phyloP scores from a whole-genome alignment of 148 eudicot species.

The Fagopyrum esculentum region DNA sequence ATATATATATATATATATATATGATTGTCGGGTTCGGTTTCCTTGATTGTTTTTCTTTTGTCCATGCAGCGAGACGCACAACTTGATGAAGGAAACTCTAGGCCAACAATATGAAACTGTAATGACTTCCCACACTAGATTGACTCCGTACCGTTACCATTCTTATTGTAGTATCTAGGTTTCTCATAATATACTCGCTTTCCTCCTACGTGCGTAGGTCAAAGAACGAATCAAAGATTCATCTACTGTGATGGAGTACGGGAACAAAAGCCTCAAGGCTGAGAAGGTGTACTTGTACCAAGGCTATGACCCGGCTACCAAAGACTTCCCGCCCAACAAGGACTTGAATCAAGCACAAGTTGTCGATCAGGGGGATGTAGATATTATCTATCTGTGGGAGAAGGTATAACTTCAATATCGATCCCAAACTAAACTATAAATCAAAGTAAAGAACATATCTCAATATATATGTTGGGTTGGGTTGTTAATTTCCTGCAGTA shows the following conservation, averaged over 20 bases:
- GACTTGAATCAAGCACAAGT: conserved; percentile 29
- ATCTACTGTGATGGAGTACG: conserved; percentile 98
- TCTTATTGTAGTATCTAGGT: background rate
- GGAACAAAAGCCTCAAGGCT: conserved; percentile 49
- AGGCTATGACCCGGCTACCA: conserved; percentile 35
- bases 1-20: too few relatives aligned
- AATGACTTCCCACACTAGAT: conserved; percentile 14
- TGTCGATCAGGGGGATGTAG: conserved; percentile 89
- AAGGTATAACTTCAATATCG: conserved; percentile 26
- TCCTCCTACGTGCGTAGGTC: conserved; percentile 34
- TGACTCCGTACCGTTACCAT: too few relatives aligned
- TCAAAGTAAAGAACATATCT: background rate
- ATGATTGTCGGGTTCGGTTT: too few relatives aligned
- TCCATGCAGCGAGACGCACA: conserved; percentile 64
- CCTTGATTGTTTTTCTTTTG: background rate
- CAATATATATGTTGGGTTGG: too few relatives aligned
- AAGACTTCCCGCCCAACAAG: conserved; percentile 52
- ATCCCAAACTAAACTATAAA: background rate
- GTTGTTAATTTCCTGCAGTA: conserved; percentile 28
- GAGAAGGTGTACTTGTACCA: conserved; percentile 51
- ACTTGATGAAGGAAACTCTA: conserved; percentile 72
- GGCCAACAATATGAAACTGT: conserved; percentile 57
- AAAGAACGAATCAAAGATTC: conserved; percentile 71
- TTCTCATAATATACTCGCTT: background rate
- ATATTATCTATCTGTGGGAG: conserved; percentile 71